Evolutionary conservation across 495 filamentous ascomycete genomes (phyloP).

Genomic region (Penicillium cinerascens): DNA sequence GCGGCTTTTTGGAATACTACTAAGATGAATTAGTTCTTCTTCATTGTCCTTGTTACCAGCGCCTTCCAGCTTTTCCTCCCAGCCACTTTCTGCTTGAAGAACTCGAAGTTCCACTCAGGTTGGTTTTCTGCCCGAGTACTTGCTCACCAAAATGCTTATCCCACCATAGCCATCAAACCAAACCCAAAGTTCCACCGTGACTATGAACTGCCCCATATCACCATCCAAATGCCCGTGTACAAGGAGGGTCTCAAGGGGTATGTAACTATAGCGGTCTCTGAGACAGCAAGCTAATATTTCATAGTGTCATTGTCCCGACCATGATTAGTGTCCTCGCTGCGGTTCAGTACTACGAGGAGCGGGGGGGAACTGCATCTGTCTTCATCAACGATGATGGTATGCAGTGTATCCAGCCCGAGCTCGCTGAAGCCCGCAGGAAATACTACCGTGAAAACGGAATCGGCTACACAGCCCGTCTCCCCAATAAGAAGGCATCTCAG

Average conservation of each 20-base stretch:
- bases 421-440: conserved; percentile 54
- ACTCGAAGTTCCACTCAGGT: conserved; percentile 17
- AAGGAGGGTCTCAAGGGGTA: conserved; percentile 60
- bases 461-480: conserved; percentile 55
- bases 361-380: conserved; percentile 49
- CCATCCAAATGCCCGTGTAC: conserved; percentile 74
- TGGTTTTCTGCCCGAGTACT: neutral
- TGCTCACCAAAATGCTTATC: neutral
- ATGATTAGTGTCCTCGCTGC: conserved; percentile 59
- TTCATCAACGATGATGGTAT: conserved; percentile 51
- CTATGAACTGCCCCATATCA: conserved; percentile 16
- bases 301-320: conserved; percentile 57
- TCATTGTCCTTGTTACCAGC: conserved; percentile 18
- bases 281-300: neutral
- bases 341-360: conserved; percentile 64
- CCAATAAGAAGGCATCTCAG: conserved; percentile 25
- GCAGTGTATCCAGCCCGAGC: conserved; percentile 45
- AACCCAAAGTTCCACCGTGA: conserved; percentile 8
- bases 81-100: conserved; percentile 11
- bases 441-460: conserved; percentile 65
- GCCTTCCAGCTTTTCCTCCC: conserved; percentile 16
- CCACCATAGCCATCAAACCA: conserved; percentile 1
- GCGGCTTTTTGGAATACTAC: neutral
- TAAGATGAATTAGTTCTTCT: conserved; percentile 13
- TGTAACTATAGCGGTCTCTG: neutral